Evolutionary conservation across 768 basidiomycete genomes (phyloP).

Genomic region (Lepiota venenata): DNA sequence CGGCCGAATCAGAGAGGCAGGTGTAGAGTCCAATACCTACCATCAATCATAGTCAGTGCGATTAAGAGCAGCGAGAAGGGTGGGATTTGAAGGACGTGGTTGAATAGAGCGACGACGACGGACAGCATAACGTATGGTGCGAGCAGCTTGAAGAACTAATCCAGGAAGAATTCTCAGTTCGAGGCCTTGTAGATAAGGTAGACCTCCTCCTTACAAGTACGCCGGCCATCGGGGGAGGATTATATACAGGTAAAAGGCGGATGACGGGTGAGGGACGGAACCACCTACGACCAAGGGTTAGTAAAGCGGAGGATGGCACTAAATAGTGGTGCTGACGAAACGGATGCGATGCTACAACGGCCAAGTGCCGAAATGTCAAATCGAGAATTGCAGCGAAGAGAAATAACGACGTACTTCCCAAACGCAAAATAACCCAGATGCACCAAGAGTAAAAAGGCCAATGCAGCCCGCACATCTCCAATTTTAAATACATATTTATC

Average conservation of each 20-base stretch:
- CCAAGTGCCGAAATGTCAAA: neutral
- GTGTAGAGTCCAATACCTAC: slow-evolving; percentile 27
- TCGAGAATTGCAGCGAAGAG: neutral
- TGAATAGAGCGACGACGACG: slow-evolving; percentile 63
- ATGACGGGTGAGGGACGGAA: slow-evolving; percentile 90
- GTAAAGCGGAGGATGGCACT: neutral
- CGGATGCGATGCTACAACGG: slow-evolving; percentile 65
- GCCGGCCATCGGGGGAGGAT: slow-evolving; percentile 77
- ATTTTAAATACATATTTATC: slow-evolving; percentile 38
- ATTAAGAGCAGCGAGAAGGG: slow-evolving; percentile 81
- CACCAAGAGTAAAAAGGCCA: slow-evolving; percentile 85
- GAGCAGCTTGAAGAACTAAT: slow-evolving; percentile 77
- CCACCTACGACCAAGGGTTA: slow-evolving; percentile 36
- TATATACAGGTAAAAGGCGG: slow-evolving; percentile 81
- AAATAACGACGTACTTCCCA: slow-evolving; percentile 57
- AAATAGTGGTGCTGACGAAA: slow-evolving; percentile 51
- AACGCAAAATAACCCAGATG: slow-evolving; percentile 86
- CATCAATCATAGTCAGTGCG: slow-evolving; percentile 70
- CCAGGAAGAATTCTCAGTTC: neutral
- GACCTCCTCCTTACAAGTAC: slow-evolving; percentile 57
- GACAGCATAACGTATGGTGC: slow-evolving; percentile 79
- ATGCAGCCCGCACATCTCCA: slow-evolving; percentile 68
- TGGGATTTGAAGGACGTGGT: slow-evolving; percentile 62
- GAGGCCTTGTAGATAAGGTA: neutral
- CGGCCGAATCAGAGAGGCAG: neutral